Evolutionary conservation across 106 monocot genomes (phyloP), one percentile per base, ranked within the genome.

Genomic region (Platanthera zijinensis): DNA sequence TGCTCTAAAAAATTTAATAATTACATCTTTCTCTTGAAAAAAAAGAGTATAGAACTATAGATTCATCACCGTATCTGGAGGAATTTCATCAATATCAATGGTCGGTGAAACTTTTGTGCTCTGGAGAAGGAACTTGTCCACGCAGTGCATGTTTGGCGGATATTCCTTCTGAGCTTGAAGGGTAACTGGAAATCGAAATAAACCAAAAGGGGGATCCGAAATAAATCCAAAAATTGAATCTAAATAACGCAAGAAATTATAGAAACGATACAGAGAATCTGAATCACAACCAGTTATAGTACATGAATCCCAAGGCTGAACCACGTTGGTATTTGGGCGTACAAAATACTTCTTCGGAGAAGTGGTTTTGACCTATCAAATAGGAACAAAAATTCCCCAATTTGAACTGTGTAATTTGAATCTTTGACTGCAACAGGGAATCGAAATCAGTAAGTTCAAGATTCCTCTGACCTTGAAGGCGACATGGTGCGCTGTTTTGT

Each of bases 111-210:
- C 91, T 67, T 79, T 88, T 5, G 91, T 93, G 81, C 93, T 97
- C 83, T 89, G 97, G 59, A 97, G 76, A 19, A 97, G 86, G 73
- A 97, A 97, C 76, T 97, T 97, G 68, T 97, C 97, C 83, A 88
- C 91, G 86, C 93, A 93, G 67, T 91, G 87, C 92, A 92, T 79
- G 64, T 95, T 89, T 51, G 83, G 74, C 3, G 95, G 92, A 72
- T 80, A 84, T 59, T 91, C 89, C 69, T 83, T 74, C 71, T 91
- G 93, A 8, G 93, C 82, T 86, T 97, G 97, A 52, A 91, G 91
- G 17, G 89, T 97, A 18, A 97, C 97, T 97, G 67, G 10, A 74
- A 47, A 82, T 21, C 39, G 39, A 39, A 39, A 39, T 66, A 12
- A 32, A 32, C 10, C 11, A 48, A 32, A 30, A 28, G 15, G 0